Conservation (phyloP, 345 rosid genomes). For the Firmiana major region DNA sequence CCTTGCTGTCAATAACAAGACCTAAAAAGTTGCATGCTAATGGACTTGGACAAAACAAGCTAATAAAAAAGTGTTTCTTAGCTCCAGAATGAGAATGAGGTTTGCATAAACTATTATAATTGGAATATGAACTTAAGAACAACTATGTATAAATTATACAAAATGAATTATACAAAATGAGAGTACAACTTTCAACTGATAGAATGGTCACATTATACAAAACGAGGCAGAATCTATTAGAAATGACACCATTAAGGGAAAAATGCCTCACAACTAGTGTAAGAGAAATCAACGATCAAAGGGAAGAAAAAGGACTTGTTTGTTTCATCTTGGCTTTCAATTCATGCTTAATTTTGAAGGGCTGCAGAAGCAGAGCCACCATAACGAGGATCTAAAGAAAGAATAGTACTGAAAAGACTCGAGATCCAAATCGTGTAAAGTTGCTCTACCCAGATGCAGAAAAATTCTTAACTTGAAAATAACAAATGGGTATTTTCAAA, state of each 20-base stretch:
- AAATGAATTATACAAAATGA: too few relatives aligned
- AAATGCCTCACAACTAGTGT: too few relatives aligned
- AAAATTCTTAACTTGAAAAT: neutral
- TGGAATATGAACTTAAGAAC: neutral
- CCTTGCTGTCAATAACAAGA: slow-evolving; percentile 33
- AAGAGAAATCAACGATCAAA: neutral
- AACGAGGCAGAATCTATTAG: neutral
- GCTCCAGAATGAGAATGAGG: neutral
- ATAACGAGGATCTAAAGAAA: slow-evolving; percentile 46
- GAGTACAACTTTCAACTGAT: neutral
- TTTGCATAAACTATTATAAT: neutral
- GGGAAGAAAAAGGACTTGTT: neutral
- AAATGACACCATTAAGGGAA: neutral
- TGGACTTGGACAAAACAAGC: slow-evolving; percentile 45
- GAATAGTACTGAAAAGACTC: slow-evolving; percentile 45
- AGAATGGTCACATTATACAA: neutral
- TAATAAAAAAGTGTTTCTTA: slow-evolving; percentile 3
- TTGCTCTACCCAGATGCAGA: slow-evolving; percentile 57
- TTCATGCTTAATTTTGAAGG: slow-evolving; percentile 30
- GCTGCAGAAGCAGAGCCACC: slow-evolving; percentile 49
- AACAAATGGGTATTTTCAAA: neutral
- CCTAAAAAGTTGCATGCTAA: slow-evolving; percentile 52
- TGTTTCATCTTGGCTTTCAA: neutral
- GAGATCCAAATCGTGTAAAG: slow-evolving; percentile 58
- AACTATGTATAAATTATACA: too few relatives aligned